Conservation (phyloP, 2,329 filamentous ascomycete genomes). For the Penicillium sp. region DNA sequence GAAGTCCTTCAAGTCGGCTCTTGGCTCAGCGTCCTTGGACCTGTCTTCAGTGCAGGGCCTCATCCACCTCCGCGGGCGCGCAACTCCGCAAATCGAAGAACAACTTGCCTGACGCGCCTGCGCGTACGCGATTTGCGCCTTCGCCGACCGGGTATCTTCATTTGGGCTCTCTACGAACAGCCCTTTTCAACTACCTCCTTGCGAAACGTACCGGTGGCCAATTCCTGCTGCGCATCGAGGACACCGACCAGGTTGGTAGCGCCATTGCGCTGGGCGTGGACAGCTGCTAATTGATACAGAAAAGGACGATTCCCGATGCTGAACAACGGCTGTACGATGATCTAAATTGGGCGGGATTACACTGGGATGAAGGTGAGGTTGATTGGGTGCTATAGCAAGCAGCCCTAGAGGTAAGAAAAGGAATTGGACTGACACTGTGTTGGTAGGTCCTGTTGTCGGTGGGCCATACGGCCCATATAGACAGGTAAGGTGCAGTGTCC, state of each 20-base stretch:
- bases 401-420: not conserved
- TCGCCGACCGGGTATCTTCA: conserved; percentile 94
- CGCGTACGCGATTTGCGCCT: conserved; percentile 83
- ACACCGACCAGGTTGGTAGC: conserved; percentile 75
- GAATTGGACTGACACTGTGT: conserved; percentile 5
- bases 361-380: conserved; percentile 79
- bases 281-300: conserved; percentile 50
- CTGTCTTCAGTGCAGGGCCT: conserved; percentile 34
- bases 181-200: conserved; percentile 92
- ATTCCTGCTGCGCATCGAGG: conserved; percentile 86
- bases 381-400: not conserved
- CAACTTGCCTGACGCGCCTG: conserved; percentile 50
- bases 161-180: conserved; percentile 83
- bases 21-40: conserved; percentile 33
- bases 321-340: conserved; percentile 73
- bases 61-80: conserved; percentile 27
- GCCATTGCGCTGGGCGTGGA: not conserved
- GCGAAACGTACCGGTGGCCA: conserved; percentile 81
- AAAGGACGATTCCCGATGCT: conserved; percentile 72
- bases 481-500: conserved; percentile 53
- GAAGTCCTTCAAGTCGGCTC: conserved; percentile 21
- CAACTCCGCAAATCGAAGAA: conserved; percentile 31
- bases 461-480: conserved; percentile 80
- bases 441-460: conserved; percentile 67
- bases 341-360: conserved; percentile 77